phyloP scores from a whole-genome alignment of 306 rosid genomes.

The Morella rubra region DNA sequence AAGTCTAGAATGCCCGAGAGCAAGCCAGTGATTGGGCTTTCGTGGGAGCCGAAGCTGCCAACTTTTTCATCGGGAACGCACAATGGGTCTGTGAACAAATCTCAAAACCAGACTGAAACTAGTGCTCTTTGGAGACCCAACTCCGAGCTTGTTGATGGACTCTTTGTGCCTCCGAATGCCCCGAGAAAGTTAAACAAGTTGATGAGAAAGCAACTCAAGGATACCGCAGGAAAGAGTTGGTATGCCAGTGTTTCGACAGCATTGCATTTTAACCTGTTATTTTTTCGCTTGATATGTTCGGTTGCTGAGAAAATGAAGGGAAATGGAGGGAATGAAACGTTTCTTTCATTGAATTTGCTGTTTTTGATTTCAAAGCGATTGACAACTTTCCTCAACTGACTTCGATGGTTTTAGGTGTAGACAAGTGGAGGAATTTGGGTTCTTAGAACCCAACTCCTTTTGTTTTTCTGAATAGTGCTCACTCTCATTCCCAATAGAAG shows the following conservation, averaged over 20 bases:
- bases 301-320: background rate
- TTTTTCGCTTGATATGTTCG: slow-evolving; percentile 1
- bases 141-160: slow-evolving; percentile 73
- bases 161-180: slow-evolving; percentile 70
- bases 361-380: background rate
- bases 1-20: slow-evolving; percentile 44
- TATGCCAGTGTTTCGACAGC: slow-evolving; percentile 26
- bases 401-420: background rate
- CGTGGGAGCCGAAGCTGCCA: slow-evolving; percentile 78
- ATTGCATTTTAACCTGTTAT: slow-evolving; percentile 2
- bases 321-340: too few relatives aligned
- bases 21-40: slow-evolving; percentile 57
- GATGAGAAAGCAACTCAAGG: slow-evolving; percentile 59
- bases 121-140: slow-evolving; percentile 56
- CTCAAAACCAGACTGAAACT: slow-evolving; percentile 35
- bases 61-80: slow-evolving; percentile 33
- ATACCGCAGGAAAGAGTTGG: slow-evolving; percentile 72
- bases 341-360: too few relatives aligned
- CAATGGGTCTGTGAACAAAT: slow-evolving; percentile 24
- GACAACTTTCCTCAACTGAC: background rate
- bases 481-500: background rate
- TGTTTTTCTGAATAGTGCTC: too few relatives aligned
- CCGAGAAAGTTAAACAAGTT: slow-evolving; percentile 63
- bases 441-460: background rate
- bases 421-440: background rate